A percentile compares a stretch with the other conserved stretches of the same genome.
Conservation (phyloP, 495 filamentous ascomycete genomes). For the Penicillium subrubescens region DNA sequence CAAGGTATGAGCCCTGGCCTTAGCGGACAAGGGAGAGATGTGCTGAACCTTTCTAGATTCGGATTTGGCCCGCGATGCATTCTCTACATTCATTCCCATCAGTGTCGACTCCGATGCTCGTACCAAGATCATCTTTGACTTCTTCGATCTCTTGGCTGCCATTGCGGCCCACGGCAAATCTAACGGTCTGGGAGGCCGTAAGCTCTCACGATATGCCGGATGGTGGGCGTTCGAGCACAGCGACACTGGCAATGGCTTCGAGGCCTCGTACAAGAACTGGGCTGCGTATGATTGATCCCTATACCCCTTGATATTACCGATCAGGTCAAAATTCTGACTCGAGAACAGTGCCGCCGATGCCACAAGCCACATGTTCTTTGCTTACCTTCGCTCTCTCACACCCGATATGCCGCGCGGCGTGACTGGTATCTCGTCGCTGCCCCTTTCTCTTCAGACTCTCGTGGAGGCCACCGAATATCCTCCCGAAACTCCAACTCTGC, state of each 20-base stretch:
- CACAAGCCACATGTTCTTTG: slow-evolving; percentile 95
- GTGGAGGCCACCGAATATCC: slow-evolving; percentile 95
- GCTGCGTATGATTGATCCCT: slow-evolving; percentile 46
- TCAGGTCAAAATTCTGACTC: slow-evolving; percentile 23
- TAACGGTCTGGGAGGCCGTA: slow-evolving; percentile 91
- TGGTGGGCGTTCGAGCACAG: slow-evolving; percentile 98
- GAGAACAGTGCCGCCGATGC: slow-evolving; percentile 81
- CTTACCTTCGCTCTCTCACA: slow-evolving; percentile 86
- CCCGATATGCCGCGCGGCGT: slow-evolving; percentile 71
- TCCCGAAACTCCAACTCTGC: slow-evolving; percentile 72
- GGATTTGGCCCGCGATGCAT: slow-evolving; percentile 86
- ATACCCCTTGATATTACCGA: neutral
- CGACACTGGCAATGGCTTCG: slow-evolving; percentile 86
- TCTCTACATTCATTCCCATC: slow-evolving; percentile 93
- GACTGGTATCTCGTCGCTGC: slow-evolving; percentile 78
- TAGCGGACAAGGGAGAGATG: slow-evolving; percentile 2
- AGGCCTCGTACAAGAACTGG: slow-evolving; percentile 92
- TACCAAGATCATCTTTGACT: slow-evolving; percentile 88
- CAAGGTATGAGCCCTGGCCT: slow-evolving; percentile 60
- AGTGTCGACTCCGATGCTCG: slow-evolving; percentile 88
- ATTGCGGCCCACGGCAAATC: slow-evolving; percentile 81
- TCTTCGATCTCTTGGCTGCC: slow-evolving; percentile 91
- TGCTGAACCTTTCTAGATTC: slow-evolving; percentile 63
- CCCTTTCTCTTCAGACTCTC: slow-evolving; percentile 86
- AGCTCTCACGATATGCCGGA: slow-evolving; percentile 90